These are phyloP conservation scores for Alternaria gaisen DNA, from an alignment of 2,329 filamentous ascomycete species.

Conservation along the genomic window DNA sequence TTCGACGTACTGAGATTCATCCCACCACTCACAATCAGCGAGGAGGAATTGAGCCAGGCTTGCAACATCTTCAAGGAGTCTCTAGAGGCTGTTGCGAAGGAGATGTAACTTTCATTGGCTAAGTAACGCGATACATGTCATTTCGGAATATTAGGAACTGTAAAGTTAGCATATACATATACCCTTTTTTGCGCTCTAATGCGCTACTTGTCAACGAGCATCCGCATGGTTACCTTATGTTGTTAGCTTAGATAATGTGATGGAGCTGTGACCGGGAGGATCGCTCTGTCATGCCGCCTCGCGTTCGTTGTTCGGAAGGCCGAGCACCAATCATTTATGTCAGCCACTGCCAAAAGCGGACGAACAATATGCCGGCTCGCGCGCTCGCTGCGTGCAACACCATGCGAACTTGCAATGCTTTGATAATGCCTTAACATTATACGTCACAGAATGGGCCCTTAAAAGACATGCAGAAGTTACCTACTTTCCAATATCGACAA, in stretches of 20 bases:
- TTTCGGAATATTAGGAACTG: neutral
- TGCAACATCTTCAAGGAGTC: conserved; percentile 39
- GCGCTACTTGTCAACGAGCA: neutral
- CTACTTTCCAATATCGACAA: neutral
- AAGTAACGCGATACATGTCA: neutral
- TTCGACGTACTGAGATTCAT: conserved; percentile 44
- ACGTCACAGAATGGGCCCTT: neutral
- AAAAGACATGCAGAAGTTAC: neutral
- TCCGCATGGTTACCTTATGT: neutral
- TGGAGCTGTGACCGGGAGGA: neutral
- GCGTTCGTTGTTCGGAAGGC: conserved; percentile 1
- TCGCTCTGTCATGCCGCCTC: conserved; percentile 1
- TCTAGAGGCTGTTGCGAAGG: conserved; percentile 38
- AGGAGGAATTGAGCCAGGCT: conserved; percentile 36
- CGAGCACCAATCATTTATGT: conserved; percentile 3
- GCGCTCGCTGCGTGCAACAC: neutral
- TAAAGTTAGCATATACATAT: neutral
- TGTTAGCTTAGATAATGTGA: neutral
- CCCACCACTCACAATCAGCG: conserved; percentile 39
- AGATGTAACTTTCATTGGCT: conserved; percentile 21
- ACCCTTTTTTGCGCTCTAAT: neutral
- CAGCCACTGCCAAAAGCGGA: conserved; percentile 1
- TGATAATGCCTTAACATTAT: neutral
- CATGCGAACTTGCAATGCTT: neutral
- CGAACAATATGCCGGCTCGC: conserved; percentile 7